Evolutionary conservation across 1,139 yeast genomes (phyloP).

Genomic region (Blastobotrys indianensis): DNA sequence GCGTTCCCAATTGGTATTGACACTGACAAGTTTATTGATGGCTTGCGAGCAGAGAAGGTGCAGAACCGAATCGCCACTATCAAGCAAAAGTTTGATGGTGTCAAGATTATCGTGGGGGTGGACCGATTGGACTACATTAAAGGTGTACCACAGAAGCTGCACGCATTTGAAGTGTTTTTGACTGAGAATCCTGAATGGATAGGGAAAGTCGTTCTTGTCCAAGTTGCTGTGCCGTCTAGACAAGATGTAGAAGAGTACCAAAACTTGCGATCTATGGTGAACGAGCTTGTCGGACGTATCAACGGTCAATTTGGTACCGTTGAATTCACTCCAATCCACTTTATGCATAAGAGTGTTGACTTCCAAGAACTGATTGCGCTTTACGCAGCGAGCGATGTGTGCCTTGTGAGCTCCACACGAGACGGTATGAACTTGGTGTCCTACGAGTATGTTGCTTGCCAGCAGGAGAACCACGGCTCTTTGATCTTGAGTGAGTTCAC

Average conservation of each 20-base stretch:
- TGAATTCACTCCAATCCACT: conserved; percentile 96
- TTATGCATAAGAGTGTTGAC: conserved; percentile 85
- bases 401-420: conserved; percentile 88
- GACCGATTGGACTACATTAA: conserved; percentile 93
- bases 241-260: conserved; percentile 99
- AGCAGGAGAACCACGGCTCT: conserved; percentile 77
- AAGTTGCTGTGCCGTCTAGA: conserved; percentile 95
- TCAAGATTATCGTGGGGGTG: conserved; percentile 89
- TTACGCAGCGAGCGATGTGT: conserved; percentile 81
- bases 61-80: conserved; percentile 59
- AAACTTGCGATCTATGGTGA: conserved; percentile 85
- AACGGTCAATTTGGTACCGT: conserved; percentile 96
- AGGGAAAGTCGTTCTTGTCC: conserved; percentile 92
- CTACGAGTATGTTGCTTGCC: conserved; percentile 96
- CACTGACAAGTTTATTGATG: conserved; percentile 82
- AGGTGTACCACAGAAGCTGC: conserved; percentile 95
- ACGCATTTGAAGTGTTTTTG: conserved; percentile 88
- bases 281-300: conserved; percentile 92
- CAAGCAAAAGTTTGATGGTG: conserved; percentile 56
- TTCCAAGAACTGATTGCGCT: conserved; percentile 88
- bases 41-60: conserved; percentile 60
- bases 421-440: conserved; percentile 98
- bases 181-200: conserved; percentile 97
- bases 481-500: conserved; percentile 89
- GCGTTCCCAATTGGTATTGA: conserved; percentile 99